These are phyloP conservation scores for Wickerhamomyces sp. DNA, from an alignment of 1,139 yeast genomes.

Conservation along the genomic window DNA sequence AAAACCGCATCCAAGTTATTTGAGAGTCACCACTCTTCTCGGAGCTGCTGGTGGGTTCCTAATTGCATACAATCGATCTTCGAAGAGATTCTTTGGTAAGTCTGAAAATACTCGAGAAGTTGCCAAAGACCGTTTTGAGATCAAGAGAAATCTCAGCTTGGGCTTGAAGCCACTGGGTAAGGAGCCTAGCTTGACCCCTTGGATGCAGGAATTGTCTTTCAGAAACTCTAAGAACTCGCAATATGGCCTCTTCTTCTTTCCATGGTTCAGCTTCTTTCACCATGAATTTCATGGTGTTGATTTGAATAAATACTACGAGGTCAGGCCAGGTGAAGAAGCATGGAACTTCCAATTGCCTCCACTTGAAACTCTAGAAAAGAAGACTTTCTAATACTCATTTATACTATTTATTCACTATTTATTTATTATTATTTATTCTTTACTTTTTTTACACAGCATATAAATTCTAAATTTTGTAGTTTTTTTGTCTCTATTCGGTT, in stretches of 20 bases:
- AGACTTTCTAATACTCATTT: conserved; percentile 6
- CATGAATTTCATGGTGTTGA: conserved; percentile 86
- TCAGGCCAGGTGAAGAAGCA: conserved; percentile 21
- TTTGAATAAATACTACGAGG: conserved; percentile 20
- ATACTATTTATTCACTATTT: conserved; percentile 4
- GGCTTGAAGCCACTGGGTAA: conserved; percentile 67
- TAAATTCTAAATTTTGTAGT: neutral
- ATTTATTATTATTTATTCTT: conserved; percentile 1
- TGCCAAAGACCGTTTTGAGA: conserved; percentile 66
- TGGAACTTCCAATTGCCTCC: conserved; percentile 21
- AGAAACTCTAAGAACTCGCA: conserved; percentile 78
- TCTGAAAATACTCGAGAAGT: conserved; percentile 73
- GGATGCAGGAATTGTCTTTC: conserved; percentile 73
- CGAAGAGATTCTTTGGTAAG: conserved; percentile 76
- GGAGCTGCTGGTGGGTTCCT: conserved; percentile 73
- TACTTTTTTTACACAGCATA: neutral
- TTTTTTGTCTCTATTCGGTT: neutral
- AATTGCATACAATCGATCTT: conserved; percentile 60
- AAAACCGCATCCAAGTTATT: conserved; percentile 51
- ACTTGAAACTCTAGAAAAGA: conserved; percentile 16
- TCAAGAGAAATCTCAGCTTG: conserved; percentile 60
- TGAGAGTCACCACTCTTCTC: conserved; percentile 55
- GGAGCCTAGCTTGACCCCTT: conserved; percentile 53
- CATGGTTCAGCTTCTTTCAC: conserved; percentile 79
- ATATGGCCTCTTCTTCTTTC: conserved; percentile 56